phyloP scores from a whole-genome alignment of 2,329 filamentous ascomycete genomes.

The Cladosporium oxysporum region DNA sequence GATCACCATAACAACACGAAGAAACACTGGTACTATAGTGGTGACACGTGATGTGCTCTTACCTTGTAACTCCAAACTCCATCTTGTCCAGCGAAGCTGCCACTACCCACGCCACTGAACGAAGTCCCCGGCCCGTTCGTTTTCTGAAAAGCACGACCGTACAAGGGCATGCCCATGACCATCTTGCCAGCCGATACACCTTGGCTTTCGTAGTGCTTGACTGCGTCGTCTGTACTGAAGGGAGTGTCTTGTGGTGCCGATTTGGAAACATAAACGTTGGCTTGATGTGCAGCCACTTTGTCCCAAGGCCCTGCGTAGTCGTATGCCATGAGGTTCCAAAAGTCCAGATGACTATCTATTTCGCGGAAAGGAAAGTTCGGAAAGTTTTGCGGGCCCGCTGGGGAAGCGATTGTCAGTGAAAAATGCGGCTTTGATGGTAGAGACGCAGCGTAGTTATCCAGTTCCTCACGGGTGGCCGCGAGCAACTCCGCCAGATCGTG shows the following conservation, averaged over 20 bases:
- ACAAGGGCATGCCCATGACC: constrained; percentile 88
- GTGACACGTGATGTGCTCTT: constrained; percentile 17
- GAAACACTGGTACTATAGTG: not conserved
- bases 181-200: constrained; percentile 69
- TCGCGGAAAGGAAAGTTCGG: constrained; percentile 43
- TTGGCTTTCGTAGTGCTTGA: constrained; percentile 67
- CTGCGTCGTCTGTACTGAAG: constrained; percentile 71
- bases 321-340: constrained; percentile 55
- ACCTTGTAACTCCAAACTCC: constrained; percentile 86
- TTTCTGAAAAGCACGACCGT: constrained; percentile 79
- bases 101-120: constrained; percentile 73
- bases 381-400: constrained; percentile 47
- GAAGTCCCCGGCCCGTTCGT: constrained; percentile 72
- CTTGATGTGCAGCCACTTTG: constrained; percentile 68
- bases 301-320: constrained; percentile 78
- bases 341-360: constrained; percentile 48
- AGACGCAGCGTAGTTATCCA: constrained; percentile 44
- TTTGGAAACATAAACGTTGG: constrained; percentile 69
- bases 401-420: constrained; percentile 48
- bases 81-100: constrained; percentile 69
- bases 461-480: constrained; percentile 39
- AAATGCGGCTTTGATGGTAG: constrained; percentile 42
- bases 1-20: not conserved
- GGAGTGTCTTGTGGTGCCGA: constrained; percentile 67
- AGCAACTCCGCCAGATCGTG: constrained; percentile 44